Base-by-base conservation (phyloP, 306 rosid genomes). In the Acacia melanoxylon region DNA sequence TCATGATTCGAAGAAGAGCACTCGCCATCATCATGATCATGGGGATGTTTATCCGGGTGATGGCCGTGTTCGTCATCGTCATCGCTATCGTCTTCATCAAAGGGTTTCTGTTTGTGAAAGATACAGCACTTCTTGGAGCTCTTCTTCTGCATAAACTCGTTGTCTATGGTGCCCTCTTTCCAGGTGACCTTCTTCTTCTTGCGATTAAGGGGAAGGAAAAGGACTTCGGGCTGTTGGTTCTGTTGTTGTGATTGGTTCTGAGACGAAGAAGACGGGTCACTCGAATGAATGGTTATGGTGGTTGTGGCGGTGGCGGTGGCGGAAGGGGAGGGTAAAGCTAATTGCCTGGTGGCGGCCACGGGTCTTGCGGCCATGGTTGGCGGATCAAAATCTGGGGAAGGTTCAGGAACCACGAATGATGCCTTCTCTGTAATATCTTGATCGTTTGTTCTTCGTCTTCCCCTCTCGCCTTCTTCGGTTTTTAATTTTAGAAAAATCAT, bases 121-220 rank as follows among this genome's bases (percentile, higher is more conserved):
- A 95, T 93, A 79, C 99, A 95, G 62, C 99, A 95, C 83, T 93
- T 95, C 78, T 95, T 95, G 83, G 98, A 95, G 84, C 98, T 93
- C 87, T 95, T 95, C 89, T 93, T 95, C 88, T 91, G 92, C 98
- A 95, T 87, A 72, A 92, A 93, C 90, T 95, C 99, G 79, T 95
- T 95, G 88, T 95, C 99, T 31, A 95, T 88, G 9, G 98, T 95
- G 44, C 94, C 99, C 45, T 95, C 97, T 83, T 93, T 95, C 98
- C 99, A 95, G 0, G 91, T 40, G 33, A 95, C 98, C 20, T 71
- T 71, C 58, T 71, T 71, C 37, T 71, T 71, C 75, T 71, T 71
- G 56, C 75, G 75, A 44, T 44, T 71, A 7, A 71, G 75, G 40
- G 75, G 75, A 45, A 71, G 75, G 75, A 71, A 71, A 14, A 71